A percentile compares a stretch with the other conserved stretches of the same genome.
Conservation (phyloP, 352 stramenopile genomes). For the Phytopythium kandeliae region DNA sequence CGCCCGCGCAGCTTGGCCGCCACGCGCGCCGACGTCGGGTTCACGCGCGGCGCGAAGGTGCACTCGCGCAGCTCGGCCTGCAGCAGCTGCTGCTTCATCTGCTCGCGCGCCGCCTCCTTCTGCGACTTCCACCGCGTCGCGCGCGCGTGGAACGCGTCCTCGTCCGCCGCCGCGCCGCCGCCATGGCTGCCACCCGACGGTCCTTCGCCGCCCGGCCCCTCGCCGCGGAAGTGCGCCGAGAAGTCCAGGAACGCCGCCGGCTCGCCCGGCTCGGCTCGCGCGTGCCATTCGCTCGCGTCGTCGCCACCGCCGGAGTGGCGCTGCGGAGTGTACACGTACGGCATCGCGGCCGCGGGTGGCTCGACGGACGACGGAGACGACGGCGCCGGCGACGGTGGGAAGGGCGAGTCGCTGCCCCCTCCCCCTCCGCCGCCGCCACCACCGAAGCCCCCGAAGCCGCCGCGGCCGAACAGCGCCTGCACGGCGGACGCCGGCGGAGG, state of each 20-base stretch:
- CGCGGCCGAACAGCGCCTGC: constrained; percentile 3
- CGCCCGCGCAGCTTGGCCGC: constrained; percentile 48
- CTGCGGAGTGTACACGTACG: constrained; percentile 26
- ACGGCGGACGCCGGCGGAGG: constrained; percentile 2
- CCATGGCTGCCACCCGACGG: constrained; percentile 6
- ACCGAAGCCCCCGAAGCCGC: too few species aligned
- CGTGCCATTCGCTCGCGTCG: background rate
- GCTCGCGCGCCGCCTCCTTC: constrained; percentile 66
- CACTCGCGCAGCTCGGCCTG: constrained; percentile 71
- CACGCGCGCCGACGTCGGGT: constrained; percentile 69
- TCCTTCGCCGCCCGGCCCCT: constrained; percentile 15
- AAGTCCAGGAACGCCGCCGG: constrained; percentile 48
- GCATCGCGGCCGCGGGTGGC: too few species aligned
- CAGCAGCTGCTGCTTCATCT: constrained; percentile 76
- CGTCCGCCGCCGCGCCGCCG: constrained; percentile 18
- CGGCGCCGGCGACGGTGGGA: too few species aligned
- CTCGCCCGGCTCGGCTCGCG: background rate
- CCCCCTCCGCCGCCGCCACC: too few species aligned
- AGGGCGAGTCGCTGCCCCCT: too few species aligned
- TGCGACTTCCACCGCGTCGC: constrained; percentile 76
- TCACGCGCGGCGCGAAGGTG: constrained; percentile 71
- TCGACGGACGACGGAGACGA: too few species aligned
- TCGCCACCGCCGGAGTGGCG: constrained; percentile 6
- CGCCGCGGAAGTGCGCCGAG: constrained; percentile 34
- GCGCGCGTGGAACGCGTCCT: constrained; percentile 59